Base-by-base conservation (phyloP, 2,329 filamentous ascomycete genomes). In the Simplicillium aogashimaense region DNA sequence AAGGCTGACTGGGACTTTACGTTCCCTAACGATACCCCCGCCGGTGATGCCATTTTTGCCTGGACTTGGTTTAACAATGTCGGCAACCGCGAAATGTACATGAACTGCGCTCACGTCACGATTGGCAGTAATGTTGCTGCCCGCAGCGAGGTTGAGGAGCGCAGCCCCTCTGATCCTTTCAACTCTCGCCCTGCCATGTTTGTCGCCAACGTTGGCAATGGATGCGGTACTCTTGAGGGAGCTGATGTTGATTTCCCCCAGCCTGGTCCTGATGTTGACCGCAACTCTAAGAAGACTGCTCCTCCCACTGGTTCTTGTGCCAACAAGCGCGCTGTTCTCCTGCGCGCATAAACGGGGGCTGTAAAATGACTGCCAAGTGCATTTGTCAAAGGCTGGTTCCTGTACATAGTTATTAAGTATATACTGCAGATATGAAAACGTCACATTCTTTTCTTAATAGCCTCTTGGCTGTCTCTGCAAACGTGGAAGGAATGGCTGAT, bases 31-130 rank as follows among this genome's bases (percentile, higher is more conserved):
- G 74, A 78, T 45, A 74, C 74, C 1, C 74, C 74, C 7, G 51
- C 57, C 47, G 48, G 48, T n/a, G 43, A 46, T n/a, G 48, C 48
- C 30, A 20, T 74, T 1, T 66, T 86, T 16, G 78, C 79, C 8
- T 86, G 81, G 81, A 78, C 80, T 10, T 86, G 83, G 83, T 72
- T 83, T 59, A 86, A 86, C 51, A 79, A 75, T 36, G 52, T 84
- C 29, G 83, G 83, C 5, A 85, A 86, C 58, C 74, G 82, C 7
- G 83, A 87, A 53, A 78, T 84, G 65, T 86, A 86, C 64, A 83
- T 83, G 81, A 83, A 85, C 63, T 87, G 82, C 48, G 78, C 77
- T 2, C 75, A 76, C 0, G 59, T 84, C 42, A 69, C 67, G 5
- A 48, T 48, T 25, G 25, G 31, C 11, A 20, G 18, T 5, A 18